Percentiles rank a stretch among this genome's conserved stretches.
Conservation (phyloP, 805 yeast genomes). For the Yarrowia deformans region DNA sequence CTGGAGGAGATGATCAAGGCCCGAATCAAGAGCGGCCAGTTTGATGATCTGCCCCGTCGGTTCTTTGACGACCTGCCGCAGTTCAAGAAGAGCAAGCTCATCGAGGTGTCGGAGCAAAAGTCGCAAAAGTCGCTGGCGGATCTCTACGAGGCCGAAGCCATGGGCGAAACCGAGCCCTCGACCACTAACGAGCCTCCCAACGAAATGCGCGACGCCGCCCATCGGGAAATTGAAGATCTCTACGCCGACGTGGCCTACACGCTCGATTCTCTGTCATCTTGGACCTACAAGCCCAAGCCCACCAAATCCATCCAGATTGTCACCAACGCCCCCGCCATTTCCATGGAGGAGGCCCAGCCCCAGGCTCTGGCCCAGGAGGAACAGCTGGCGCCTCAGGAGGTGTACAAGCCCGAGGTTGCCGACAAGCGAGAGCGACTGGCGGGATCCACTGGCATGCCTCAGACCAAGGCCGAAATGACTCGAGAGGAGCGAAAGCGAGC, state of each 20-base stretch:
- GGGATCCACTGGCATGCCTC: constrained; percentile 74
- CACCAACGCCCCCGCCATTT: constrained; percentile 79
- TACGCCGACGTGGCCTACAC: constrained; percentile 69
- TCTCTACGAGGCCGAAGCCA: constrained; percentile 84
- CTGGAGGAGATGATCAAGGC: constrained; percentile 88
- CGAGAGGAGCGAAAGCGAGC: constrained; percentile 86
- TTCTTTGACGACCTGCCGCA: constrained; percentile 64
- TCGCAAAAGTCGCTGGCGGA: constrained; percentile 90
- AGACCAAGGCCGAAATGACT: constrained; percentile 80
- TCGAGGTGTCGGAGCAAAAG: constrained; percentile 82
- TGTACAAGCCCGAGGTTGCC: constrained; percentile 59
- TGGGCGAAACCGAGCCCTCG: constrained; percentile 51
- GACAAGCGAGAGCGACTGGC: constrained; percentile 65
- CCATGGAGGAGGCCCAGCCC: constrained; percentile 98
- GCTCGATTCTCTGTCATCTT: constrained; percentile 90
- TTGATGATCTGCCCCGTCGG: constrained; percentile 84
- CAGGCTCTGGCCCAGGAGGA: constrained; percentile 74
- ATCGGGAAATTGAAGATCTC: constrained; percentile 75
- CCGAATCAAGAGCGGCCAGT: constrained; percentile 74
- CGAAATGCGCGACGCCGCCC: constrained; percentile 74
- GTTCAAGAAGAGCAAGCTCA: constrained; percentile 57
- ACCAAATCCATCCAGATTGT: constrained; percentile 79
- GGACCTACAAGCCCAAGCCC: constrained; percentile 92
- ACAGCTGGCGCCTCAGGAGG: constrained; percentile 93
- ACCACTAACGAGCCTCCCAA: constrained; percentile 58